These are phyloP conservation scores for Penicillium brevicompactum DNA, from an alignment of 2,329 filamentous ascomycete species.

Conservation along the genomic window DNA sequence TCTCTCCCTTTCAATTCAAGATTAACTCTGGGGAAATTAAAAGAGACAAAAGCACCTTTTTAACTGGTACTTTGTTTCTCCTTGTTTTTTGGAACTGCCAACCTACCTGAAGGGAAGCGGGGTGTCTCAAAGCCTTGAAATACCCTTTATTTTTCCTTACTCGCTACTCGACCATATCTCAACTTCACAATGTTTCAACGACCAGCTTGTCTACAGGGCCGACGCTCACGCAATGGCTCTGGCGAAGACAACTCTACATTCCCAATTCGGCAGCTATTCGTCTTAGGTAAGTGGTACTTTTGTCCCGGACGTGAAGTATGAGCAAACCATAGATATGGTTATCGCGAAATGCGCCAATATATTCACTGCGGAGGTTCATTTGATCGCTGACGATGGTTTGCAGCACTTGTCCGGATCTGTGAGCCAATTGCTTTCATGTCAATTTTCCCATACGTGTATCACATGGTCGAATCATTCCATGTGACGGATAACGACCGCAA, in stretches of 20 bases:
- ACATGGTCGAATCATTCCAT: constrained; percentile 91
- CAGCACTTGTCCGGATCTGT: constrained; percentile 91
- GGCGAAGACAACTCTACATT: constrained; percentile 49
- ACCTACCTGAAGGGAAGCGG: constrained; percentile 19
- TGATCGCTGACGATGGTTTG: constrained; percentile 9
- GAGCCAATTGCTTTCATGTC: constrained; percentile 99
- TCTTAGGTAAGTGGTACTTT: constrained; percentile 43
- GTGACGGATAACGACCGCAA: constrained; percentile 76
- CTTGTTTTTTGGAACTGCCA: constrained; percentile 14
- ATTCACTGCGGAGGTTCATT: not conserved
- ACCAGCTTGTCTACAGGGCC: constrained; percentile 36
- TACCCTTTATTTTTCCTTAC: not conserved
- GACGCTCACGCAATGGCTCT: constrained; percentile 29
- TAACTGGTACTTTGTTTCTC: constrained; percentile 26
- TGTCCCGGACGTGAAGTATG: constrained; percentile 20
- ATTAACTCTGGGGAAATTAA: constrained; percentile 31
- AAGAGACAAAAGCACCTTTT: constrained; percentile 30
- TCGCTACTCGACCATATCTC: not conserved
- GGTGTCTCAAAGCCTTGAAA: constrained; percentile 7
- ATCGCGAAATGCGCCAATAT: constrained; percentile 2
- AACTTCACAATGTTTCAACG: constrained; percentile 35
- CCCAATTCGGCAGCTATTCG: constrained; percentile 59
- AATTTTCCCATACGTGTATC: constrained; percentile 97
- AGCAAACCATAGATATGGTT: not conserved
- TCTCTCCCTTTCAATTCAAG: constrained; percentile 32